A percentile compares a stretch with the other conserved stretches of the same genome.
Conservation (phyloP, 2,329 filamentous ascomycete species). For the Diaporthe eres region DNA sequence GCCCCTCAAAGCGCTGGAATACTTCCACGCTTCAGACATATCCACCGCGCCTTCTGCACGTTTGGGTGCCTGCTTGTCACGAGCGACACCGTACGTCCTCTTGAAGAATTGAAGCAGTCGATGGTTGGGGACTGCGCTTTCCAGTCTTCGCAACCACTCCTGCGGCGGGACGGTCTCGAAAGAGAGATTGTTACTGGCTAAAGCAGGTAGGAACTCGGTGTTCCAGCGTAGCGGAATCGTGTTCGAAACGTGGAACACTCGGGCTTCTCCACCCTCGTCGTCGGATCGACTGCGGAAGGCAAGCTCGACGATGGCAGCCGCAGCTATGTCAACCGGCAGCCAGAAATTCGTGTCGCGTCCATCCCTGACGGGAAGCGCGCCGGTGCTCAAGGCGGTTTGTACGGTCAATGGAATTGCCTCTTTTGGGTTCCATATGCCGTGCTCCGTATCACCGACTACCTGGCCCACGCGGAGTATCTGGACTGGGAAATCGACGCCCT, state of each 20-base stretch:
- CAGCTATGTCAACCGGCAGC: slow-evolving; percentile 30
- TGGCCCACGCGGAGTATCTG: slow-evolving; percentile 57
- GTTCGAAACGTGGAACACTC: slow-evolving; percentile 25
- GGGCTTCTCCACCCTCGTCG: background rate
- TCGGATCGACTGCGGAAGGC: slow-evolving; percentile 8
- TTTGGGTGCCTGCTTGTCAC: background rate
- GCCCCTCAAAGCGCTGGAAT: background rate
- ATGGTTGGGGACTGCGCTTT: slow-evolving; percentile 62
- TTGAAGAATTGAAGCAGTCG: slow-evolving; percentile 54
- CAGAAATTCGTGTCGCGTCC: background rate
- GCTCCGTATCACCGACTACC: slow-evolving; percentile 61
- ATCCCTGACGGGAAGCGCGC: slow-evolving; percentile 56
- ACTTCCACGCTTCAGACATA: background rate
- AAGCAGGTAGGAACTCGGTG: slow-evolving; percentile 63
- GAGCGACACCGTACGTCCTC: background rate
- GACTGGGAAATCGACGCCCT: slow-evolving; percentile 50
- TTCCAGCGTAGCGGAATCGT: slow-evolving; percentile 57
- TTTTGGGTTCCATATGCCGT: slow-evolving; percentile 63
- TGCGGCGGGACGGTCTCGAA: slow-evolving; percentile 59
- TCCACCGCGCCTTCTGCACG: background rate
- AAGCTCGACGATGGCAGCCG: slow-evolving; percentile 17
- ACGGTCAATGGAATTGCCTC: slow-evolving; percentile 66
- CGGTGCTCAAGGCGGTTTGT: slow-evolving; percentile 58
- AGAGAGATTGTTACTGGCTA: slow-evolving; percentile 58
- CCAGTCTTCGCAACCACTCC: slow-evolving; percentile 61